These are phyloP conservation scores for Astragalus membranaceus DNA, from an alignment of 306 rosid species.

Conservation along the genomic window DNA sequence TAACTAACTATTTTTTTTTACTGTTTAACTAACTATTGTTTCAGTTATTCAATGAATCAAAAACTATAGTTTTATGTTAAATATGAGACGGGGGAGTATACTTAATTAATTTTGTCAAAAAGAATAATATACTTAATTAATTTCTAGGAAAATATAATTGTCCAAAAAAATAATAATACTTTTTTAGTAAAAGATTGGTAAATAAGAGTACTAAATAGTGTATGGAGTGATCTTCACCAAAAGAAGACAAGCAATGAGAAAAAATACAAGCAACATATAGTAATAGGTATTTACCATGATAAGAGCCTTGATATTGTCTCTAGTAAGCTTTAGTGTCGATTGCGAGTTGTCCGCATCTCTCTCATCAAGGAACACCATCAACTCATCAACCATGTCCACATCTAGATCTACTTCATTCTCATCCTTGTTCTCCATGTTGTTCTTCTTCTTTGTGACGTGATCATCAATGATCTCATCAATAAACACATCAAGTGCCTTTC, in stretches of 20 bases:
- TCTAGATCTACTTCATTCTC: conserved; percentile 28
- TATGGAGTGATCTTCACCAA: not conserved
- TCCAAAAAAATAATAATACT: too few species aligned
- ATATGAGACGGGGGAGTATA: too few species aligned
- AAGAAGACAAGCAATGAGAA: not conserved
- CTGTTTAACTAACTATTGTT: too few species aligned
- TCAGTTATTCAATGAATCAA: too few species aligned
- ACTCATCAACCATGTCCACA: conserved; percentile 67
- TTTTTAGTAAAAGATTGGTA: too few species aligned
- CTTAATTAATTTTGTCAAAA: too few species aligned
- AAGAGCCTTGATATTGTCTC: conserved; percentile 72
- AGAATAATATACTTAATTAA: too few species aligned
- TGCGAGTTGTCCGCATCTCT: conserved; percentile 12
- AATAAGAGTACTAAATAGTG: too few species aligned
- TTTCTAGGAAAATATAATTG: too few species aligned
- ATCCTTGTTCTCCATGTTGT: not conserved
- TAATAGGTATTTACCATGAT: conserved; percentile 42
- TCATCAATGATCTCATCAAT: conserved; percentile 59
- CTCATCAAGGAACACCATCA: conserved; percentile 51
- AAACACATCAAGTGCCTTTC: conserved; percentile 48
- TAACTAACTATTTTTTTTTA: too few species aligned
- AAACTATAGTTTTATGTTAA: too few species aligned
- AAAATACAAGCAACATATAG: not conserved
- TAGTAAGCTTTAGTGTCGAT: conserved; percentile 37
- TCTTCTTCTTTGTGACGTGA: conserved; percentile 39